These are phyloP conservation scores for Withania somnifera DNA, from an alignment of 305 asterid genomes.

Conservation along the genomic window DNA sequence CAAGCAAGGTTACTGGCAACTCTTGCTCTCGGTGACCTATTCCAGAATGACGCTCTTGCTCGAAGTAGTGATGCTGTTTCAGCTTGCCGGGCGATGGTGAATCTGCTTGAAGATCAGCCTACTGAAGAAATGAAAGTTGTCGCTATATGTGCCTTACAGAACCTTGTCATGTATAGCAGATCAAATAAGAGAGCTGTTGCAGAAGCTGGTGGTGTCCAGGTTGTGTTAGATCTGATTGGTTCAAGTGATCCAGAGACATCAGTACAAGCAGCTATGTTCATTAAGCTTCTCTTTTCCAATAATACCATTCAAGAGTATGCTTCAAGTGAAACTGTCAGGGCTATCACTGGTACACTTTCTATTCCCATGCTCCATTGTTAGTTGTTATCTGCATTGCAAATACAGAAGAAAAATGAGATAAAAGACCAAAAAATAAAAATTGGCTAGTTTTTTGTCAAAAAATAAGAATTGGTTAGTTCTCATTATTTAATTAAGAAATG, in stretches of 20 bases:
- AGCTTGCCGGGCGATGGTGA: constrained; percentile 95
- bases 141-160: constrained; percentile 93
- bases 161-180: constrained; percentile 94
- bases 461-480: not conserved
- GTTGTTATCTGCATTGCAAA: not conserved
- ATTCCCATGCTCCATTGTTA: not conserved
- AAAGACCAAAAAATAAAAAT: not conserved
- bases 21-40: constrained; percentile 93
- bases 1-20: constrained; percentile 95
- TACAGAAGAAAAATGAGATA: not conserved
- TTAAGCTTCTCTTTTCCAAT: constrained; percentile 88
- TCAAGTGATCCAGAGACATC: constrained; percentile 94
- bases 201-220: constrained; percentile 99
- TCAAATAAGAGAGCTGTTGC: constrained; percentile 98
- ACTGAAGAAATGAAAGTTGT: constrained; percentile 99
- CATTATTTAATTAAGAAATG: not conserved
- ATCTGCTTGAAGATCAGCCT: constrained; percentile 99
- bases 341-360: constrained; percentile 71
- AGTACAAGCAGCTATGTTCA: constrained; percentile 94
- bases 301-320: constrained; percentile 98
- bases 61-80: constrained; percentile 91
- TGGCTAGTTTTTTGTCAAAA: no score
- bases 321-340: constrained; percentile 98
- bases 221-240: constrained; percentile 92
- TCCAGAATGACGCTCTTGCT: constrained; percentile 96